phyloP scores from a whole-genome alignment of 2,329 filamentous ascomycete genomes.

The Corinectria fuckeliana region DNA sequence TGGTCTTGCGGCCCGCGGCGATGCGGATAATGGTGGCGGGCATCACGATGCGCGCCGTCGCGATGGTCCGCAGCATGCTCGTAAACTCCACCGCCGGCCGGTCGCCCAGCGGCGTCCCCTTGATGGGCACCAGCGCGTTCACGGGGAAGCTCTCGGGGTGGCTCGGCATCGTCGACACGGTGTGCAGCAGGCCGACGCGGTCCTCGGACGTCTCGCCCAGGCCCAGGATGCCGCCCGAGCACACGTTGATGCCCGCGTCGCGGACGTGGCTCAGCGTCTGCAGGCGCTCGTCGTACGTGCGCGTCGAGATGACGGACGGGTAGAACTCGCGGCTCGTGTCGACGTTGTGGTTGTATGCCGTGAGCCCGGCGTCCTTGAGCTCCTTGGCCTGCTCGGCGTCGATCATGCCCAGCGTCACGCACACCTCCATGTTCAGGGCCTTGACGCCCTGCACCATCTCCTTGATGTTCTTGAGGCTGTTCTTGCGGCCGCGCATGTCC shows the following conservation, averaged over 20 bases:
- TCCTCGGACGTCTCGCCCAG: slow-evolving; percentile 81
- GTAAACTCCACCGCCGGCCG: slow-evolving; percentile 76
- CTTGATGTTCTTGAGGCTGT: slow-evolving; percentile 81
- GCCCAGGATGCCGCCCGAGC: slow-evolving; percentile 87
- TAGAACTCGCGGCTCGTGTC: slow-evolving; percentile 92
- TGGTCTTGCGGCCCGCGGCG: slow-evolving; percentile 81
- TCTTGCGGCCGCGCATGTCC: slow-evolving; percentile 91
- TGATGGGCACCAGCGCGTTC: slow-evolving; percentile 89
- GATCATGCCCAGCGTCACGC: slow-evolving; percentile 95
- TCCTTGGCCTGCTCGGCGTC: slow-evolving; percentile 80
- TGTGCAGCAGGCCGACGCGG: slow-evolving; percentile 83
- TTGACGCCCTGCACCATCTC: slow-evolving; percentile 85
- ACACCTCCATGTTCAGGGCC: slow-evolving; percentile 85
- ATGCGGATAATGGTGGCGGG: slow-evolving; percentile 86
- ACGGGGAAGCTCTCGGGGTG: slow-evolving; percentile 93
- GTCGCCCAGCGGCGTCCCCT: slow-evolving; percentile 84
- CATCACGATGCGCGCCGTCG: slow-evolving; percentile 83
- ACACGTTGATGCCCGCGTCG: slow-evolving; percentile 87
- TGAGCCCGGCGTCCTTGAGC: slow-evolving; percentile 82
- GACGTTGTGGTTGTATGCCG: slow-evolving; percentile 94
- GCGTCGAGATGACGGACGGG: slow-evolving; percentile 82
- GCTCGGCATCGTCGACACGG: slow-evolving; percentile 77
- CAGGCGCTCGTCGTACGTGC: slow-evolving; percentile 86
- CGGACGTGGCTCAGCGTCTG: slow-evolving; percentile 80
- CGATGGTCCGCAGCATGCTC: slow-evolving; percentile 80